These are phyloP conservation scores for Brassica incana DNA, from an alignment of 345 rosid genomes.

Conservation along the genomic window DNA sequence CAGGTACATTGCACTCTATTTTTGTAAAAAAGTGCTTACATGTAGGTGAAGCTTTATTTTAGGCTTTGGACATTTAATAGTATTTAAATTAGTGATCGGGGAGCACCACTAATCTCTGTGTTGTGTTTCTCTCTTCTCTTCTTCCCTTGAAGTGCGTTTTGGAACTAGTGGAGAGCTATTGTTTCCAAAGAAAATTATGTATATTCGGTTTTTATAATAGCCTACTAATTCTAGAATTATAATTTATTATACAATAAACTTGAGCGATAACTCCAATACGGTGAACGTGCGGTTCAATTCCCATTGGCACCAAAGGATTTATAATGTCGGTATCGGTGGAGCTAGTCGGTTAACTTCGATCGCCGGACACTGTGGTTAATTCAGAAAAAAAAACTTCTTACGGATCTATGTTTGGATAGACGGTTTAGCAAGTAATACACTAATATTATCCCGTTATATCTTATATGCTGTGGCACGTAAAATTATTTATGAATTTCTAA, in stretches of 20 bases:
- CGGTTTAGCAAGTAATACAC: not conserved
- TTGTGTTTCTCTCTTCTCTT: constrained; percentile 21
- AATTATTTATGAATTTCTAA: not conserved
- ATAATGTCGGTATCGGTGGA: too few relatives aligned
- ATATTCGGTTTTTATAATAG: not conserved
- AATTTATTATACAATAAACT: not conserved
- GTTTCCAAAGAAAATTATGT: not conserved
- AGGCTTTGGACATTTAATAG: not conserved
- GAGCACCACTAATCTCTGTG: constrained; percentile 7
- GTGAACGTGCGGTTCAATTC: too few relatives aligned
- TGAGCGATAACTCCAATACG: too few relatives aligned
- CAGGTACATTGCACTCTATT: not conserved
- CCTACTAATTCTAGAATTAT: not conserved
- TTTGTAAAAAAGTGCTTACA: constrained; percentile 1
- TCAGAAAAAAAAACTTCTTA: not conserved
- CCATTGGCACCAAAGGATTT: too few relatives aligned
- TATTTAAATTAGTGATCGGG: constrained; percentile 11
- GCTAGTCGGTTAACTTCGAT: too few relatives aligned
- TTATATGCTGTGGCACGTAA: not conserved
- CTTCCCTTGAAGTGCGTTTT: not conserved
- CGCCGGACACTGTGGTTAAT: too few relatives aligned
- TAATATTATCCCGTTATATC: not conserved
- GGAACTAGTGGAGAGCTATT: constrained; percentile 13
- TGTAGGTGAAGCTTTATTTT: not conserved
- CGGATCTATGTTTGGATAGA: not conserved